phyloP scores from a whole-genome alignment of 2,329 filamentous ascomycete genomes.

The Sporothrix phasma region DNA sequence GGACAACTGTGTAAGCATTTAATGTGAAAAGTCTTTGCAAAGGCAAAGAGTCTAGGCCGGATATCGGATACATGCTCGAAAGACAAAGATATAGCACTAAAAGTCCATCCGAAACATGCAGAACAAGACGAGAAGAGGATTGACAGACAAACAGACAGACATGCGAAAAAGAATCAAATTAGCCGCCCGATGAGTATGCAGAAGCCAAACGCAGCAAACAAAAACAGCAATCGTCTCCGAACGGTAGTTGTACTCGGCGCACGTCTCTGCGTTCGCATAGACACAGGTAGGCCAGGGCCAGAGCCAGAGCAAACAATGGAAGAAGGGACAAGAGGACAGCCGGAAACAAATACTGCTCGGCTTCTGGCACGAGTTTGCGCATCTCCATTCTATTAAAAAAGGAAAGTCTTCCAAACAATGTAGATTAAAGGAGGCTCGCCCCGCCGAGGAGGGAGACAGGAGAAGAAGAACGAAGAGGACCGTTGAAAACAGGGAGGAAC shows the following conservation, averaged over 20 bases:
- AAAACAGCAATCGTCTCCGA: not conserved
- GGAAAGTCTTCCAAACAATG: not conserved
- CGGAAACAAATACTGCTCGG: not conserved
- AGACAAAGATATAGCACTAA: too few species aligned
- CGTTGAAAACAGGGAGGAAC: not conserved
- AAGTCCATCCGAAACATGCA: too few species aligned
- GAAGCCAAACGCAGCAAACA: not conserved
- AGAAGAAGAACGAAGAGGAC: not conserved
- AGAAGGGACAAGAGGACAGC: too few species aligned
- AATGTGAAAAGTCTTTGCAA: not conserved
- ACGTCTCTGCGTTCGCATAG: too few species aligned
- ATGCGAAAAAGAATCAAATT: not conserved
- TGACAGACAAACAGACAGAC: too few species aligned
- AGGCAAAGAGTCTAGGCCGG: not conserved
- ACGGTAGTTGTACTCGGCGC: too few species aligned
- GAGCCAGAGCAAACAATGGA: too few species aligned
- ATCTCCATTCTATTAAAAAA: too few species aligned
- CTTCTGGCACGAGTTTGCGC: too few species aligned
- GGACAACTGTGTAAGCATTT: not conserved
- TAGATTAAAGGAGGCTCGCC: not conserved
- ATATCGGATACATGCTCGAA: not conserved
- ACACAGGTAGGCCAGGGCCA: too few species aligned
- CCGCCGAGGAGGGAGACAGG: not conserved
- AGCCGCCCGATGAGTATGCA: not conserved
- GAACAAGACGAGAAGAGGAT: too few species aligned